A percentile compares a stretch with the other conserved stretches of the same genome.
These are phyloP conservation scores for Paramecium sexaurelia DNA, from an alignment of 73 alveolate species.

Conservation along the genomic window DNA sequence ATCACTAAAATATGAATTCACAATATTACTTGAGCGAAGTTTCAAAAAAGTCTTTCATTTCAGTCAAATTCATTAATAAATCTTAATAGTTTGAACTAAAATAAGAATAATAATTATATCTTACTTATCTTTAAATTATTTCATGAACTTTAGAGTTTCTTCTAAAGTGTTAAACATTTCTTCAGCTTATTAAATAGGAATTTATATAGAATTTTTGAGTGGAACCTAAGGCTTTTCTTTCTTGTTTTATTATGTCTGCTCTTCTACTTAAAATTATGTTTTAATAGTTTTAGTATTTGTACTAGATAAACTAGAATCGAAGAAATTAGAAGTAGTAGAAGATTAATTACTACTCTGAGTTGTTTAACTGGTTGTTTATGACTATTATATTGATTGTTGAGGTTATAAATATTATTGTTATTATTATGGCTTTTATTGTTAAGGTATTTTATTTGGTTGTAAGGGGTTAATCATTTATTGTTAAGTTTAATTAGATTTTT, in stretches of 20 bases:
- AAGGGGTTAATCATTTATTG: not conserved
- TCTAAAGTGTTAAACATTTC: not conserved
- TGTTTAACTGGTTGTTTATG: not conserved
- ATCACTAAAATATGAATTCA: not conserved
- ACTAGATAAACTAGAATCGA: not conserved
- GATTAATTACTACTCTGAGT: not conserved
- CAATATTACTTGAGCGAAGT: not conserved
- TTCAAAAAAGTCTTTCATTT: not conserved
- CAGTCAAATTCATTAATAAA: slow-evolving; percentile 3
- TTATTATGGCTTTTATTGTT: not conserved
- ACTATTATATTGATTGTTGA: not conserved
- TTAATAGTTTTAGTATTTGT: not conserved
- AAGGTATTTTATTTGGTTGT: not conserved
- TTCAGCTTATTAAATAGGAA: not conserved
- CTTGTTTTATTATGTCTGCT: not conserved
- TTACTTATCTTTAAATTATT: slow-evolving; percentile 17
- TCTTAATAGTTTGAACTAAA: slow-evolving; percentile 34
- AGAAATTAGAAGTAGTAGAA: not conserved
- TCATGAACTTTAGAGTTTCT: not conserved
- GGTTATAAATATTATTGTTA: not conserved
- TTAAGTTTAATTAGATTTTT: not conserved
- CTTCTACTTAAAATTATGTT: slow-evolving; percentile 46
- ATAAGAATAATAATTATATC: not conserved
- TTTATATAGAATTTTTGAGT: not conserved
- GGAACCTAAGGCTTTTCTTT: not conserved